Evolutionary conservation across 257 asterid species (phyloP), one percentile per base, ranked within the genome.

Genomic region (Scutellaria barbata): DNA sequence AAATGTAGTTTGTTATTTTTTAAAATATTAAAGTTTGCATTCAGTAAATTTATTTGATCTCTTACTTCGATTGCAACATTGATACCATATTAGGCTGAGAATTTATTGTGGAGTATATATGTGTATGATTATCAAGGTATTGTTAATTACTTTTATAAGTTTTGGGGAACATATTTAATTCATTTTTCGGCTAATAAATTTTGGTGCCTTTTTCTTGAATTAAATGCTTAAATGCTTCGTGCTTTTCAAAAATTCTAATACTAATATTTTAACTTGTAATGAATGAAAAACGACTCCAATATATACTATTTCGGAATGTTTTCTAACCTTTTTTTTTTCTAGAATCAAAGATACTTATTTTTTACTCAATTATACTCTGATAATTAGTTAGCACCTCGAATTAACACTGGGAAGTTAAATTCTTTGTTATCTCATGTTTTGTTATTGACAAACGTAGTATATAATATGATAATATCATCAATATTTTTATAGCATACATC

Each of bases 41-140:
- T 60, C 16, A 60, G 30, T 37, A 33, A 41, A 20, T 47, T 59
- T 52, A 53, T 51, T 63, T 63, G 10, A 22, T 25, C 71, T 57
- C 50, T 63, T 72, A 47, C 77, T 73, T 73, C 65, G 71, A 22
- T 25, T 25, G 71, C 10, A 20, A 67, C 77, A 72, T 52, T 52
- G 48, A 51, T 52, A 72, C 52, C 48, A 14, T 12, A 62, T 20
- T 41, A 51, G 70, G 63, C 57, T 42, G 7, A 22, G 7, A 18
- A 61, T 25, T 73, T 40, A 50, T 37, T 35, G 6, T 18, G 35
- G 35, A 30, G 47, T 42, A 14, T 40, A 51, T 52, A 39, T 50
- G 16, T 11, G 46, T 25, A 61, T 68, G 70, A 47, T 57, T 13
- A 69, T 18, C 22, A 30, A 60, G 37, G 63, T 53, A 20, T 53